Conservation (phyloP, 768 basidiomycete genomes). For the Mycena latifolia region DNA sequence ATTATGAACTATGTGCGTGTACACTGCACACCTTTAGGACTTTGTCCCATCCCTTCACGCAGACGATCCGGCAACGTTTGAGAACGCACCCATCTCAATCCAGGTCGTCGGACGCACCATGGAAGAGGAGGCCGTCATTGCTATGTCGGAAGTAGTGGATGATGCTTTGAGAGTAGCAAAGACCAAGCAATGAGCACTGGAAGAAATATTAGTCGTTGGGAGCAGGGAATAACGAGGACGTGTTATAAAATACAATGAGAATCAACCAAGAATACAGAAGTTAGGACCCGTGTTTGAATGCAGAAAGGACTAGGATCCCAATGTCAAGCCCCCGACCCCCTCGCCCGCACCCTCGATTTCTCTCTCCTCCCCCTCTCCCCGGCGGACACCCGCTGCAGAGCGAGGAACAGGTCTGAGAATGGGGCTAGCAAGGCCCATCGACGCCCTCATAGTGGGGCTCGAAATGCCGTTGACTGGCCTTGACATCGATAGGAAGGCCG, state of each 20-base stretch:
- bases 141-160: conserved; percentile 76
- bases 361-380: conserved; percentile 70
- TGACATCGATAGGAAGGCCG: conserved; percentile 55
- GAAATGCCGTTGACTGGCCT: conserved; percentile 70
- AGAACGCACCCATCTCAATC: conserved; percentile 70
- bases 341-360: conserved; percentile 87
- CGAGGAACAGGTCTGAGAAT: conserved; percentile 78
- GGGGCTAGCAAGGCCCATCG: conserved; percentile 81
- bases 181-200: neutral
- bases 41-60: neutral
- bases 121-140: conserved; percentile 83
- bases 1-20: conserved; percentile 41
- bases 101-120: conserved; percentile 78
- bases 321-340: conserved; percentile 74
- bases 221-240: conserved; percentile 25
- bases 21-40: neutral
- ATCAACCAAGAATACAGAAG: conserved; percentile 18
- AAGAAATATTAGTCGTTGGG: conserved; percentile 1
- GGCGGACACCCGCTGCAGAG: conserved; percentile 49
- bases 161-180: conserved; percentile 54
- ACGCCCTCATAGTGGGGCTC: conserved; percentile 80
- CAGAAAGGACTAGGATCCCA: conserved; percentile 44
- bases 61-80: conserved; percentile 28
- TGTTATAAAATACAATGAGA: conserved; percentile 33
- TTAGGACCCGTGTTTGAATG: conserved; percentile 13